phyloP scores from a whole-genome alignment of 768 basidiomycete species.

The Mycena galericulata region DNA sequence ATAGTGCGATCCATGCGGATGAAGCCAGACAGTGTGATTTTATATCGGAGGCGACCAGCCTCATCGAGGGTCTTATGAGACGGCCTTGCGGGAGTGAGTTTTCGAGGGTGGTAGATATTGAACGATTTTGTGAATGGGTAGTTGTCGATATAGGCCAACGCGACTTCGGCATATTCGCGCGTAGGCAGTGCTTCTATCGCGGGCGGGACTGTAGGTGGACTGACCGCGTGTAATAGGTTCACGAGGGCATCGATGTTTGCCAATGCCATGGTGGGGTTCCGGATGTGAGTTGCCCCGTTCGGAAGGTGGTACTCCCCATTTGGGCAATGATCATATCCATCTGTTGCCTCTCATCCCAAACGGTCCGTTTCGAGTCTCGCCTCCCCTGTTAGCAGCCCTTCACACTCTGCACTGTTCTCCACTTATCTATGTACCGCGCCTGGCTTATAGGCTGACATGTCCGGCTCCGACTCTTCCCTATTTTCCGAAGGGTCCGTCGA shows the following conservation, averaged over 20 bases:
- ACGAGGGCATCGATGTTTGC: conserved; percentile 3
- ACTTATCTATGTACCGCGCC: too few species aligned
- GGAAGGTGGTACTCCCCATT: too few species aligned
- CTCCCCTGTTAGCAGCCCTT: too few species aligned
- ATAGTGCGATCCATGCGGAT: not conserved
- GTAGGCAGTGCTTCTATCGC: not conserved
- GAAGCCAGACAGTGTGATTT: not conserved
- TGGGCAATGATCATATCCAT: too few species aligned
- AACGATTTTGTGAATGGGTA: not conserved
- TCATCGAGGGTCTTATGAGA: not conserved
- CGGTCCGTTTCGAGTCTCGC: too few species aligned
- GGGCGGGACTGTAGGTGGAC: not conserved
- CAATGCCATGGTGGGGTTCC: too few species aligned
- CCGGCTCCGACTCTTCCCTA: too few species aligned
- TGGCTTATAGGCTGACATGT: too few species aligned
- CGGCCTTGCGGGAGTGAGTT: not conserved
- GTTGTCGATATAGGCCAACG: not conserved
- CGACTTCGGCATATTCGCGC: not conserved
- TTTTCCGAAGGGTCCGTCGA: too few species aligned
- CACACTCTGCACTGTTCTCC: too few species aligned
- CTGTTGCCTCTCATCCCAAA: too few species aligned
- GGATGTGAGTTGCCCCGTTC: too few species aligned
- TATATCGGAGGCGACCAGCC: not conserved
- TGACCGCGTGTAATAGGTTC: not conserved
- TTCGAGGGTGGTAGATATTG: not conserved